Evolutionary conservation across 1,284 basidiomycete genomes (phyloP).

Genomic region (Mycosarcoma maydis): DNA sequence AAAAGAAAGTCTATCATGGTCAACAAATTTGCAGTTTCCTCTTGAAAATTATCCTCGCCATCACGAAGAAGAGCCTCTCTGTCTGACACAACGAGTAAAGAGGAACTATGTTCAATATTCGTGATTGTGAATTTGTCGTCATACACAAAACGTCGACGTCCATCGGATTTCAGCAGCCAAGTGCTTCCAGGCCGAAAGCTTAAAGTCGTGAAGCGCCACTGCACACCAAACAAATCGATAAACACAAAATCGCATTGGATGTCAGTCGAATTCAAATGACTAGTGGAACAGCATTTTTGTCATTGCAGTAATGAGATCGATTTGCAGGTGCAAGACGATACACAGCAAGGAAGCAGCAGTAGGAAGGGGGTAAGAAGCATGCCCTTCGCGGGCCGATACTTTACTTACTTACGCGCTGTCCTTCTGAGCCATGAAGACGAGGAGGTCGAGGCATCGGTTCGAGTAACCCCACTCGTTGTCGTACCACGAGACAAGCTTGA

Average conservation of each 20-base stretch:
- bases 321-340: not conserved
- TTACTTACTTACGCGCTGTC: slow-evolving; percentile 61
- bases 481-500: slow-evolving; percentile 91
- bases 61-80: too few species aligned
- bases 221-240: not conserved
- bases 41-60: too few species aligned
- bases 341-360: not conserved
- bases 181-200: not conserved
- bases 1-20: too few species aligned
- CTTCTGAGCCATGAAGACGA: slow-evolving; percentile 80
- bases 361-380: slow-evolving; percentile 3
- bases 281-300: not conserved
- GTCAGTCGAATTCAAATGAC: not conserved
- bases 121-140: too few species aligned
- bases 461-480: slow-evolving; percentile 95
- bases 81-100: too few species aligned
- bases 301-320: slow-evolving; percentile 1
- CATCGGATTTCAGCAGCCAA: too few species aligned
- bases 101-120: too few species aligned
- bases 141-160: too few species aligned
- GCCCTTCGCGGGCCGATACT: not conserved
- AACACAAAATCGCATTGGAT: not conserved
- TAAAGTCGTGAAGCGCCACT: slow-evolving; percentile 10
- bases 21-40: too few species aligned
- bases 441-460: slow-evolving; percentile 88